Percentiles rank a stretch among this genome's conserved stretches.
Evolutionary conservation across 2,329 filamentous ascomycete species (phyloP).

Genomic region (Aquanectria penicillioides): DNA sequence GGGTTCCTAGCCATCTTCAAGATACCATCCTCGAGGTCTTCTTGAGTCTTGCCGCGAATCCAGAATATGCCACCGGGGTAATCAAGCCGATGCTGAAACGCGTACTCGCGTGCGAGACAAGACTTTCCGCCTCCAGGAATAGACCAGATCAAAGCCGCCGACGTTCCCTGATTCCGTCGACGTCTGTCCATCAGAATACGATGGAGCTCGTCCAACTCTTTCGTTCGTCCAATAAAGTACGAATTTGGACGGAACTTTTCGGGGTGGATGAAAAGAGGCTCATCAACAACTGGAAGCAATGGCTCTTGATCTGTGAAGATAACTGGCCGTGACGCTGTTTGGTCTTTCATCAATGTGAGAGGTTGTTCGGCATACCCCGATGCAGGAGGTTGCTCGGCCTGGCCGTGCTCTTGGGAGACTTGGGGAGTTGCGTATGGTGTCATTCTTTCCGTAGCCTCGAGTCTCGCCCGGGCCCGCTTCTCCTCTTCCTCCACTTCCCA

Average conservation of each 20-base stretch:
- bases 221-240: slow-evolving; percentile 29
- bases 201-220: slow-evolving; percentile 34
- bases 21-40: slow-evolving; percentile 40
- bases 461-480: slow-evolving; percentile 52
- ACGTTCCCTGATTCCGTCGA: slow-evolving; percentile 33
- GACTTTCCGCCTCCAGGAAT: slow-evolving; percentile 39
- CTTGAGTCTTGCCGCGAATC: slow-evolving; percentile 36
- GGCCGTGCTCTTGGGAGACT: background rate
- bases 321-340: slow-evolving; percentile 3
- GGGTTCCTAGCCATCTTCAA: slow-evolving; percentile 35
- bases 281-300: slow-evolving; percentile 2
- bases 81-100: slow-evolving; percentile 32
- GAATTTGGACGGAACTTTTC: slow-evolving; percentile 39
- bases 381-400: too few relatives aligned
- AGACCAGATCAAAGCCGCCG: slow-evolving; percentile 36
- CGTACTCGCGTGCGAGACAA: slow-evolving; percentile 37
- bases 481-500: slow-evolving; percentile 71
- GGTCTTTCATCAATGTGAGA: slow-evolving; percentile 1
- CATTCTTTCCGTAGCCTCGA: slow-evolving; percentile 58
- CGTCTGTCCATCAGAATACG: slow-evolving; percentile 32
- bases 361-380: slow-evolving; percentile 1
- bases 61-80: slow-evolving; percentile 39
- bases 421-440: slow-evolving; percentile 36
- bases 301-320: slow-evolving; percentile 1
- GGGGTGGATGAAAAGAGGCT: slow-evolving; percentile 35